Conservation (phyloP, 163 green algal species). For the Scenedesmus sp. region DNA sequence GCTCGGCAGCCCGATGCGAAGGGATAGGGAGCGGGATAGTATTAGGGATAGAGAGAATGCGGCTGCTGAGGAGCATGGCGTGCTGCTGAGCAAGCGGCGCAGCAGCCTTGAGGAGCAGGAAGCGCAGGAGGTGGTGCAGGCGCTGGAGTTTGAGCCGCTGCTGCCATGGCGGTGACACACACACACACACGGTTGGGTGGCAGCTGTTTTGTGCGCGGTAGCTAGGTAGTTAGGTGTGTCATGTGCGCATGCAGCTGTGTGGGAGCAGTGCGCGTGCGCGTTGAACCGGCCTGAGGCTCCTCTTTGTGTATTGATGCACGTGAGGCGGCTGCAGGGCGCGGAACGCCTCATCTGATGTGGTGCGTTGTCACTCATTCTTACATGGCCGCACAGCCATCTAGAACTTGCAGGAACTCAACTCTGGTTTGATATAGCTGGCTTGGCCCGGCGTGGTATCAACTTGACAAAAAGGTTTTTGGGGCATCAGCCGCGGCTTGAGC, state of each 20-base stretch:
- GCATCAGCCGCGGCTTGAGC: too few relatives aligned
- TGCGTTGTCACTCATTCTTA: not conserved
- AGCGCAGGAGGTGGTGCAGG: not conserved
- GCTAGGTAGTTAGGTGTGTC: not conserved
- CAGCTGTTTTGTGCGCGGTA: too few relatives aligned
- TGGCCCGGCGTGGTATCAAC: too few relatives aligned
- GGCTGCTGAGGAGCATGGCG: not conserved
- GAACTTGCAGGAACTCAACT: not conserved
- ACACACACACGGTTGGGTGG: not conserved
- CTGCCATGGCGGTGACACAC: not conserved
- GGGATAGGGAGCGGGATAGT: not conserved
- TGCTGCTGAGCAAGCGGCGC: constrained; percentile 6
- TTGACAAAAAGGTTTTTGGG: too few relatives aligned
- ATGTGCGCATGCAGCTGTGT: not conserved
- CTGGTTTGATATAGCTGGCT: not conserved
- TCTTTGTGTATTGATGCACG: not conserved
- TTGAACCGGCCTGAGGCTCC: not conserved
- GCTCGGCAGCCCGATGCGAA: not conserved
- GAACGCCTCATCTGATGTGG: too few relatives aligned
- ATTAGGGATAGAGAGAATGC: not conserved
- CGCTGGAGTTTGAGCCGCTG: constrained; percentile 41
- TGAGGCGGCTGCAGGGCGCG: not conserved
- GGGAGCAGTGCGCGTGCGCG: too few relatives aligned
- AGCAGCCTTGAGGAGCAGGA: constrained; percentile 8
- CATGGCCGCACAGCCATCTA: not conserved